These are phyloP conservation scores for Coemansia sp. DNA, from an alignment of 192 early-diverging fungal species.

Conservation along the genomic window DNA sequence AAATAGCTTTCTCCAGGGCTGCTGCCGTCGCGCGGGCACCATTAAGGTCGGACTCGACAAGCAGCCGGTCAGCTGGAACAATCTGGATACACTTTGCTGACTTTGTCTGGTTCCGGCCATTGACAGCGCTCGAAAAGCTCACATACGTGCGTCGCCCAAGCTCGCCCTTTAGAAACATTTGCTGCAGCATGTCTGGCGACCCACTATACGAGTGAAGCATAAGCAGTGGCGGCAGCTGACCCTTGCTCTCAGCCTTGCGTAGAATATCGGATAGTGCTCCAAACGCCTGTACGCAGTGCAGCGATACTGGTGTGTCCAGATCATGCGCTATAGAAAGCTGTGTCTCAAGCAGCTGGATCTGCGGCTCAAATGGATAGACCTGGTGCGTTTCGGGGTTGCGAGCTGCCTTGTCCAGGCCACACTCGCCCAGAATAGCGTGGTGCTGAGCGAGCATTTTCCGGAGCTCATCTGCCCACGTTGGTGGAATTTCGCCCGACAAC, in stretches of 20 bases:
- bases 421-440: slow-evolving; percentile 46
- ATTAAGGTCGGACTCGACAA: slow-evolving; percentile 83
- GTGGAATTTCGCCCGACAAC: slow-evolving; percentile 26
- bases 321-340: slow-evolving; percentile 74
- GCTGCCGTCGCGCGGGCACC: slow-evolving; percentile 10
- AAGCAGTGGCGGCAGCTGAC: slow-evolving; percentile 62
- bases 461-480: slow-evolving; percentile 30
- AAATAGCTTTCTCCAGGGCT: slow-evolving; percentile 23
- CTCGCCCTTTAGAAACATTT: slow-evolving; percentile 36
- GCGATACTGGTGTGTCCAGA: slow-evolving; percentile 60
- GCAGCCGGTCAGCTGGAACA: slow-evolving; percentile 72
- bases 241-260: slow-evolving; percentile 20
- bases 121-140: slow-evolving; percentile 77
- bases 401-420: slow-evolving; percentile 50
- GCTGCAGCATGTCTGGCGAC: slow-evolving; percentile 65
- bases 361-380: slow-evolving; percentile 36
- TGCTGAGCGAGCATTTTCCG: slow-evolving; percentile 17
- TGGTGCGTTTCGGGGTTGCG: slow-evolving; percentile 24
- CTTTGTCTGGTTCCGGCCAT: slow-evolving; percentile 57
- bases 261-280: slow-evolving; percentile 57
- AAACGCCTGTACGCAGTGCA: slow-evolving; percentile 80
- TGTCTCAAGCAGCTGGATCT: slow-evolving; percentile 54
- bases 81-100: slow-evolving; percentile 60
- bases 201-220: slow-evolving; percentile 88
- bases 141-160: slow-evolving; percentile 63